phyloP scores from a whole-genome alignment of 768 basidiomycete genomes.

The Hirschioporus abietinus region DNA sequence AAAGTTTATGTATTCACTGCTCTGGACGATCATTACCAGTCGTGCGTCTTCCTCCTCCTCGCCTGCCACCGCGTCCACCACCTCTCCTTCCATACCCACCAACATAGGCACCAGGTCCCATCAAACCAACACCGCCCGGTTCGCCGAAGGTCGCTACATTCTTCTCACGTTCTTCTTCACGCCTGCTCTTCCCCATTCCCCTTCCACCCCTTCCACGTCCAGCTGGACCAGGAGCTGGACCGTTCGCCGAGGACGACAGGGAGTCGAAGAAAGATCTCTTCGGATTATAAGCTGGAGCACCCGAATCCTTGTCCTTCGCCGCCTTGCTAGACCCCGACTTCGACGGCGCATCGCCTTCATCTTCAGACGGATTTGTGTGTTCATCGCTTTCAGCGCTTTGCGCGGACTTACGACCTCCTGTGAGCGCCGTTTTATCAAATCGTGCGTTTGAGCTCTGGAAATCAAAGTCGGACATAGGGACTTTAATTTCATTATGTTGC shows the following conservation, averaged over 20 bases:
- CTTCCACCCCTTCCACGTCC: constrained; percentile 31
- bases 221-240: constrained; percentile 24
- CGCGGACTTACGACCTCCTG: constrained; percentile 21
- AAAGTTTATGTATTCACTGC: not conserved
- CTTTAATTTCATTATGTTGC: constrained; percentile 34
- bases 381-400: constrained; percentile 28
- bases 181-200: constrained; percentile 56
- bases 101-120: constrained; percentile 78
- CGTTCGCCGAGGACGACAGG: constrained; percentile 43
- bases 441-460: constrained; percentile 72
- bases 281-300: constrained; percentile 60
- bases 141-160: constrained; percentile 88
- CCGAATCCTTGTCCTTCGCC: constrained; percentile 33
- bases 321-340: constrained; percentile 15
- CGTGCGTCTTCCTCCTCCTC: constrained; percentile 20
- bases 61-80: constrained; percentile 30
- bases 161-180: constrained; percentile 80
- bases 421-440: constrained; percentile 69
- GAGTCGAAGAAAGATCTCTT: constrained; percentile 80
- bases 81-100: constrained; percentile 56
- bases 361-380: constrained; percentile 25
- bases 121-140: constrained; percentile 69
- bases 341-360: constrained; percentile 15
- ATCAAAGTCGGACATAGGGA: constrained; percentile 78
- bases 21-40: not conserved